Evolutionary conservation across 2,329 filamentous ascomycete genomes (phyloP).

Genomic region (Talaromyces marneffei): DNA sequence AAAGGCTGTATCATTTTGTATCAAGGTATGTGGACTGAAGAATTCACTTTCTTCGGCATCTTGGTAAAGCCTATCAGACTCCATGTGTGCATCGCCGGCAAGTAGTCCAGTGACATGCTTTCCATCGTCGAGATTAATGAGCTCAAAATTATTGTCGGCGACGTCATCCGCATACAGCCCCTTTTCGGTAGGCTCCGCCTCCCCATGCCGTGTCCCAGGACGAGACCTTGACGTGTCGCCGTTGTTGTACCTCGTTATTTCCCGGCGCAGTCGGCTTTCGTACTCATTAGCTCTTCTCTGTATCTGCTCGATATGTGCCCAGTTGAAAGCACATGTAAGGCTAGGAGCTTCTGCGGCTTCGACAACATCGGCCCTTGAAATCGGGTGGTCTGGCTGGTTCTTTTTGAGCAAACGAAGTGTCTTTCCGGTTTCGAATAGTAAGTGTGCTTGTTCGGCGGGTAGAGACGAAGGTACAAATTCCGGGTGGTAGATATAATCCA

Average conservation of each 20-base stretch:
- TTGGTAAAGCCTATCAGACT: conserved; percentile 26
- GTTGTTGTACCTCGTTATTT: conserved; percentile 35
- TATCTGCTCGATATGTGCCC: conserved; percentile 61
- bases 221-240: conserved; percentile 24
- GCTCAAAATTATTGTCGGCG: conserved; percentile 24
- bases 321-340: conserved; percentile 65
- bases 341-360: conserved; percentile 48
- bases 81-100: conserved; percentile 20
- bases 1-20: conserved; percentile 21
- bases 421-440: conserved; percentile 73
- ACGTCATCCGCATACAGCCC: conserved; percentile 5
- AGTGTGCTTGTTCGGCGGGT: conserved; percentile 59
- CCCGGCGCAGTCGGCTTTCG: conserved; percentile 30
- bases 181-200: background rate
- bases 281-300: conserved; percentile 52
- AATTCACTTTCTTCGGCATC: conserved; percentile 25
- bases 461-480: conserved; percentile 67
- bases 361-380: conserved; percentile 52
- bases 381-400: conserved; percentile 65
- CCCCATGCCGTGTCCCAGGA: background rate
- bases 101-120: conserved; percentile 22
- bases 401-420: conserved; percentile 67
- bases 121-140: conserved; percentile 33
- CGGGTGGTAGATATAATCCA: conserved; percentile 49
- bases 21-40: conserved; percentile 16